Base-by-base conservation (phyloP, 257 asterid species). In the Eucommia ulmoides region DNA sequence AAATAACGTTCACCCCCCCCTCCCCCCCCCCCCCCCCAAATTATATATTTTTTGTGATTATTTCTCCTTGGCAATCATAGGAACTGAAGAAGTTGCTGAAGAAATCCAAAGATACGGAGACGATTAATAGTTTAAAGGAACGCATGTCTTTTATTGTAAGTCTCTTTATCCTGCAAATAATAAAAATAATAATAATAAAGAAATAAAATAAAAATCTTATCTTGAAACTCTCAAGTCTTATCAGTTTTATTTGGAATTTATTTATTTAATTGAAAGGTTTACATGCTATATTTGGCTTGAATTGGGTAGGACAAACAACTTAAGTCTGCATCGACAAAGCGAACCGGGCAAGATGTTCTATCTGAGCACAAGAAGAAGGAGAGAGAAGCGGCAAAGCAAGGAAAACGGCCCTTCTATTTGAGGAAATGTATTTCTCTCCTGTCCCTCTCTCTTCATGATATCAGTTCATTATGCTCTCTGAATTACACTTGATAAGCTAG, bases 371-470 rank as follows among this genome's bases (percentile, higher is more conserved):
- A 79, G 94, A 81, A 75, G 81, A 91, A 83, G 76, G 94, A 86
- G 77, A 79, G 92, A 76, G 93, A 72, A 69, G 95, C 99, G 33
- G 95, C 93, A 54, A 79, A 79, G 82, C 74, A 77, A 66, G 99
- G 99, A 72, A 91, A 91, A 71, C 71, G 56, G 24, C 99, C 99
- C 45, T 91, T 71, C 54, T 83, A 83, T 61, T 78, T 86, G 51
- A 91, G 72, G 69, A 66, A 83, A 69, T 86, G 94, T 87, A 70
- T 52, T 3, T 18, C 7, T 38, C 38, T 51, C 51, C 22, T 62
- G n/a, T n/a, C n/a, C n/a, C n/a, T n/a, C n/a, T n/a, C n/a, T n/a
- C n/a, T n/a, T n/a, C n/a, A n/a, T n/a, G n/a, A n/a, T n/a, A n/a
- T n/a, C n/a, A n/a, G n/a, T n/a, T n/a, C n/a, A n/a, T n/a, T n/a